phyloP scores from a whole-genome alignment of 352 stramenopile species.

The Halophytophthora polymorphica region DNA sequence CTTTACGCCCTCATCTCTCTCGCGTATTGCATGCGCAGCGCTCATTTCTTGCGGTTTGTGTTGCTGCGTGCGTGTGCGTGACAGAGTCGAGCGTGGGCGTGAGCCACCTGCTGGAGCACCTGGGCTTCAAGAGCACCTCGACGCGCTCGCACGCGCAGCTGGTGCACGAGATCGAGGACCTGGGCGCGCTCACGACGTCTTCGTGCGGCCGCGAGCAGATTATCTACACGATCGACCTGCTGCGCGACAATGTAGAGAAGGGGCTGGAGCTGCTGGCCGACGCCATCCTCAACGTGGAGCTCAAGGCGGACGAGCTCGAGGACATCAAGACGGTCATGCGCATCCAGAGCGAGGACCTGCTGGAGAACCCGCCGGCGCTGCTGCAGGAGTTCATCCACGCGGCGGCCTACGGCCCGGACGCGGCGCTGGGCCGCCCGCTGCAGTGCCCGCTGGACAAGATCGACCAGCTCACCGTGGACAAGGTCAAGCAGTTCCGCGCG shows the following conservation, averaged over 20 bases:
- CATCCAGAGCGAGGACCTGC: slow-evolving; percentile 92
- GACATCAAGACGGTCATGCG: slow-evolving; percentile 92
- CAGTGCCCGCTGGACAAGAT: slow-evolving; percentile 84
- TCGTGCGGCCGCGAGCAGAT: slow-evolving; percentile 94
- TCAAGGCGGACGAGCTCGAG: slow-evolving; percentile 87
- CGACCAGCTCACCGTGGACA: slow-evolving; percentile 62
- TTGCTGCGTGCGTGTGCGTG: neutral
- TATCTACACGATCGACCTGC: slow-evolving; percentile 95
- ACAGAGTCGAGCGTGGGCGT: slow-evolving; percentile 76
- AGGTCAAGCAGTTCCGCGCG: slow-evolving; percentile 65
- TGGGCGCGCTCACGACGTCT: slow-evolving; percentile 90
- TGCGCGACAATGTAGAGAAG: slow-evolving; percentile 92
- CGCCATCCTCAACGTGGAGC: slow-evolving; percentile 77
- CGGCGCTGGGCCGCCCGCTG: slow-evolving; percentile 73
- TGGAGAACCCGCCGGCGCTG: slow-evolving; percentile 81
- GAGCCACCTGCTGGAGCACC: slow-evolving; percentile 93
- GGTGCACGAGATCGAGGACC: slow-evolving; percentile 90
- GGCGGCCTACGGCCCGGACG: slow-evolving; percentile 78
- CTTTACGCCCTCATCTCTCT: no score
- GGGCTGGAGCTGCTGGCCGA: slow-evolving; percentile 91
- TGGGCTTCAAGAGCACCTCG: slow-evolving; percentile 94
- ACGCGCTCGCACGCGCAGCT: slow-evolving; percentile 81
- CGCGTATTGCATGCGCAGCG: neutral
- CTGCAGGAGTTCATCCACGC: slow-evolving; percentile 85
- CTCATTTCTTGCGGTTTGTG: neutral